phyloP scores from a whole-genome alignment of 2,329 filamentous ascomycete genomes.

The Sclerotinia subarctica region DNA sequence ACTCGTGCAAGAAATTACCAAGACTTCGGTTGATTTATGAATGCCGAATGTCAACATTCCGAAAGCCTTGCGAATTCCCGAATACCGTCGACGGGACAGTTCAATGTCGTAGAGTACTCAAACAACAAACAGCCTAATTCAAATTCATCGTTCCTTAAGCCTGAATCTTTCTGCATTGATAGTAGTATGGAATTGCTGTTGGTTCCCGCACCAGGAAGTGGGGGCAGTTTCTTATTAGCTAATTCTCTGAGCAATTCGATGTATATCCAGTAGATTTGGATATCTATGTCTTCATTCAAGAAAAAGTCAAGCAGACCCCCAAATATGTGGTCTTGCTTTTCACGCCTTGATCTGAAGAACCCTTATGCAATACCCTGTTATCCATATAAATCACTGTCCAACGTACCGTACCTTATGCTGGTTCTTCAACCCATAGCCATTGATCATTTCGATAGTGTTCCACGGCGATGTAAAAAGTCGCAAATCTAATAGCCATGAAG shows the following conservation, averaged over 20 bases:
- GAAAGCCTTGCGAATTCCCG: not conserved
- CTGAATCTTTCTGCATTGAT: not conserved
- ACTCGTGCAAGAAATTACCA: not conserved
- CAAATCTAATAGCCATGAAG: not conserved
- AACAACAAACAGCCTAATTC: not conserved
- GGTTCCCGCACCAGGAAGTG: not conserved
- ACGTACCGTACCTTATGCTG: not conserved
- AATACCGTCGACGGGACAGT: not conserved
- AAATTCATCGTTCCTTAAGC: not conserved
- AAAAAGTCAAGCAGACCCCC: not conserved
- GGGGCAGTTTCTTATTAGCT: not conserved
- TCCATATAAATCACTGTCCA: not conserved
- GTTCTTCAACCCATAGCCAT: not conserved
- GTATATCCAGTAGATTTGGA: not conserved
- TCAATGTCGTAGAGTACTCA: not conserved
- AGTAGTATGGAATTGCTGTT: not conserved
- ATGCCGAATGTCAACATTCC: not conserved
- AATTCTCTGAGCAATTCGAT: not conserved
- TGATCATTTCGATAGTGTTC: not conserved
- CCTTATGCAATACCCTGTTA: not conserved
- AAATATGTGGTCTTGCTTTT: not conserved
- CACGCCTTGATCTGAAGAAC: not conserved
- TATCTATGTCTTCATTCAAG: not conserved
- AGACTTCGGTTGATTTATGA: not conserved
- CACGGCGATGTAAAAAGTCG: not conserved